A percentile compares a stretch with the other conserved stretches of the same genome.
Evolutionary conservation across 1,284 basidiomycete species (phyloP).

Genomic region (Melampsora larici-populina): DNA sequence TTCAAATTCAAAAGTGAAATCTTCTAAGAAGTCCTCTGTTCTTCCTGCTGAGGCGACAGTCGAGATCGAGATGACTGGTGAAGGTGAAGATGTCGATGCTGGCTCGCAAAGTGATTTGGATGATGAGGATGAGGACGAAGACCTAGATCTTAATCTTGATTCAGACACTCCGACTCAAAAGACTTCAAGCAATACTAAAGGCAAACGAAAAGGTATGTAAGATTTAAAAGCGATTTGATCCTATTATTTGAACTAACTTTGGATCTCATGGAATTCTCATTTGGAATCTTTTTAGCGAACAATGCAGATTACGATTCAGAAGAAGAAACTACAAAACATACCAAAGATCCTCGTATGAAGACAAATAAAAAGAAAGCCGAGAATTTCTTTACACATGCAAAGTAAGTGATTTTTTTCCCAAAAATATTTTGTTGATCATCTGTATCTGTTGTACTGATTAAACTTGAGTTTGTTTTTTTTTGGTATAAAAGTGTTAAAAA

Average conservation of each 20-base stretch:
- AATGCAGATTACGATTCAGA: not conserved
- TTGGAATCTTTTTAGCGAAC: not conserved
- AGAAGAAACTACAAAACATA: not conserved
- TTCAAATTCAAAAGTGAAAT: not conserved
- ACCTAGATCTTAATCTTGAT: constrained; percentile 20
- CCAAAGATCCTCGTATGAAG: constrained; percentile 41
- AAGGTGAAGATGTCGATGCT: not conserved
- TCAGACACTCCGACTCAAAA: not conserved
- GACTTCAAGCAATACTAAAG: not conserved
- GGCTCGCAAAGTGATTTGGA: not conserved
- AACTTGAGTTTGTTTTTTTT: not conserved
- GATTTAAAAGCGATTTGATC: not conserved
- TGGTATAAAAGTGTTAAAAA: not conserved
- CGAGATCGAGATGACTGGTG: not conserved
- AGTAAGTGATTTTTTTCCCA: constrained; percentile 14
- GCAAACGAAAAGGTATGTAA: constrained; percentile 34
- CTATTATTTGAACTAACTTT: not conserved
- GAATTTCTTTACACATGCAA: constrained; percentile 41
- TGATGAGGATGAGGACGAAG: constrained; percentile 29
- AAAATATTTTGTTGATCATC: not conserved
- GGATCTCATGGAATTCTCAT: not conserved
- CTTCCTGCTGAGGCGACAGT: not conserved
- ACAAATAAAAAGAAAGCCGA: constrained; percentile 40
- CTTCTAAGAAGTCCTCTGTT: not conserved
- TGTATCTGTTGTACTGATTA: not conserved